Percentiles rank a stretch among this genome's conserved stretches.
phyloP scores from a whole-genome alignment of 768 basidiomycete species.

The Tulasnella sp. region DNA sequence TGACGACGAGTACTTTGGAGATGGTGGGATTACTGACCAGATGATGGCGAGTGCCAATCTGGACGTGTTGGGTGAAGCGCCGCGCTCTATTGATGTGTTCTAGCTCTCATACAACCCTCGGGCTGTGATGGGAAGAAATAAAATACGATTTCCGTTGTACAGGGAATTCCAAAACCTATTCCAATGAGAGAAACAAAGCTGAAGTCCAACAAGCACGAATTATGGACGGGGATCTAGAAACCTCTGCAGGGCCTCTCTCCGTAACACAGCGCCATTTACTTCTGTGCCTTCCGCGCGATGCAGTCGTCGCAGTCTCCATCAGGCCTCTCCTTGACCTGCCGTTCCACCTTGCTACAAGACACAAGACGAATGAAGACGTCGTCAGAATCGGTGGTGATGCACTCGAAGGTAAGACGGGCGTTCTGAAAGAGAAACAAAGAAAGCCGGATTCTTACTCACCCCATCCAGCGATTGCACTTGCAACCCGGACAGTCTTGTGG shows the following conservation, averaged over 20 bases:
- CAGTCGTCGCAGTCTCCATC: slow-evolving; percentile 35
- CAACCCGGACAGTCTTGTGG: slow-evolving; percentile 34
- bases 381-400: slow-evolving; percentile 12
- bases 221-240: too few relatives aligned
- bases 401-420: neutral
- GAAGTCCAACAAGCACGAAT: too few relatives aligned
- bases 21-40: slow-evolving; percentile 55
- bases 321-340: slow-evolving; percentile 45
- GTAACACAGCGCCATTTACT: too few relatives aligned
- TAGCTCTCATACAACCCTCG: neutral
- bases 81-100: neutral
- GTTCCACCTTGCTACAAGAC: neutral
- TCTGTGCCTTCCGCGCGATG: neutral
- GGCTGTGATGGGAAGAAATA: neutral
- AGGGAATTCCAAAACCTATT: slow-evolving; percentile 33
- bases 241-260: too few relatives aligned
- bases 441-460: slow-evolving; percentile 38
- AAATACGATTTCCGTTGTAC: neutral
- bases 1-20: slow-evolving; percentile 38
- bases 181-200: slow-evolving; percentile 29
- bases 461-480: slow-evolving; percentile 17
- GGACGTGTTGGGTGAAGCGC: slow-evolving; percentile 29
- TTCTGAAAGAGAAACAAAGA: slow-evolving; percentile 18
- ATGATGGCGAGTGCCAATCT: slow-evolving; percentile 41
- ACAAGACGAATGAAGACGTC: too few relatives aligned